Conservation (phyloP, 2,329 filamentous ascomycete species). For the Fusarium sp. region DNA sequence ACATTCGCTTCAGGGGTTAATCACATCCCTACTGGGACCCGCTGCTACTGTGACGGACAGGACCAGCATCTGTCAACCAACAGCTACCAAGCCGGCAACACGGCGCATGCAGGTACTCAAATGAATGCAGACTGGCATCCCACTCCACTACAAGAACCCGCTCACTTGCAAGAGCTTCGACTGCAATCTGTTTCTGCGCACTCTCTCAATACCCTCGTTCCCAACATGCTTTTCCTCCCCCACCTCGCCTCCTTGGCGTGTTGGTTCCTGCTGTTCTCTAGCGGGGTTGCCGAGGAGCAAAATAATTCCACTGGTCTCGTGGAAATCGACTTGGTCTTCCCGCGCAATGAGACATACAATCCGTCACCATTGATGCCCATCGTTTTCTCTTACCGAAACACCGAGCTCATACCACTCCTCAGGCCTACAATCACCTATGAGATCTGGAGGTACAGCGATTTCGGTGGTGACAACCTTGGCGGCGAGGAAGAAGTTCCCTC, state of each 20-base stretch:
- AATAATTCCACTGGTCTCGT: background rate
- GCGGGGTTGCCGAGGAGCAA: background rate
- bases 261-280: conserved; percentile 5
- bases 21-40: no score
- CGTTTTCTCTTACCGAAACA: conserved; percentile 6
- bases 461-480: no score
- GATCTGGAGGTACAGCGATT: background rate
- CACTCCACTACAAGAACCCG: no score
- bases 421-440: background rate
- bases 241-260: background rate
- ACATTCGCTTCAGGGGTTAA: no score
- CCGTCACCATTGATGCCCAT: background rate
- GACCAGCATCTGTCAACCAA: no score
- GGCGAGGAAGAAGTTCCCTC: rapidly evolving
- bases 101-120: no score
- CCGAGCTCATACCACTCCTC: background rate
- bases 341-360: conserved; percentile 7
- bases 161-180: background rate
- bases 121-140: no score
- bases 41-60: no score
- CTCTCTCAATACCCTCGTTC: background rate
- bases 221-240: background rate
- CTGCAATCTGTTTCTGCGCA: background rate
- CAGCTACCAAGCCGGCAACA: no score
- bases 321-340: conserved; percentile 6